These are phyloP conservation scores for Mrakiaceae sp. DNA, from an alignment of 1,284 basidiomycete species.

Conservation along the genomic window DNA sequence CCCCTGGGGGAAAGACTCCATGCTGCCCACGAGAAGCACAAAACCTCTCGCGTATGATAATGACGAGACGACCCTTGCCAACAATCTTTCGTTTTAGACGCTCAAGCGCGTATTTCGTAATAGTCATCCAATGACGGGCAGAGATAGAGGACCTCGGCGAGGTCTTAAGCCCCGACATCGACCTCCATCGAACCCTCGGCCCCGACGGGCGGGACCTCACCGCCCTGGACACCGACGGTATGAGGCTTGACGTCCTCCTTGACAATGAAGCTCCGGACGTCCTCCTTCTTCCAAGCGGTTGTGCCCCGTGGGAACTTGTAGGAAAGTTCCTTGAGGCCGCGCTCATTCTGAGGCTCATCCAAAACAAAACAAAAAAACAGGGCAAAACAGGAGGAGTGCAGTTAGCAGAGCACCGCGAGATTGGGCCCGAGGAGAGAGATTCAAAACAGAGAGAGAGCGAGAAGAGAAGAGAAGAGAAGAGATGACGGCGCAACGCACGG, in stretches of 20 bases:
- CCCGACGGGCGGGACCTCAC: conserved; percentile 1
- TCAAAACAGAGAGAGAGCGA: background rate
- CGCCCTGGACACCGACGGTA: background rate
- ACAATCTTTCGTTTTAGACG: too few species aligned
- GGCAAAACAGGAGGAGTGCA: background rate
- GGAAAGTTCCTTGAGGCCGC: conserved; percentile 60
- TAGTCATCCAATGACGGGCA: background rate
- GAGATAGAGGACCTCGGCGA: background rate
- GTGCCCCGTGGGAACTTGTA: conserved; percentile 79
- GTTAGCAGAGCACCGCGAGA: too few species aligned
- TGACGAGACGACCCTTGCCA: too few species aligned
- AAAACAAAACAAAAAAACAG: background rate
- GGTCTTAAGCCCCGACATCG: conserved; percentile 9
- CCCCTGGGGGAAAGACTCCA: too few species aligned
- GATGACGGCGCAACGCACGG: conserved; percentile 33
- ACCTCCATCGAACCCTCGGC: conserved; percentile 15
- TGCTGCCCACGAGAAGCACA: too few species aligned
- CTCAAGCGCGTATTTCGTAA: too few species aligned
- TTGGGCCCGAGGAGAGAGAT: background rate
- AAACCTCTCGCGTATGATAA: too few species aligned
- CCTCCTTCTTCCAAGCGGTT: conserved; percentile 76
- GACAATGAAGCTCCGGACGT: conserved; percentile 57
- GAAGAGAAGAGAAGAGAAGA: background rate
- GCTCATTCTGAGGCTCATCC: conserved; percentile 48
- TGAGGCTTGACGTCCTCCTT: conserved; percentile 50